Conservation (phyloP, 495 filamentous ascomycete species). For the Aspergillus heteromorphus region DNA sequence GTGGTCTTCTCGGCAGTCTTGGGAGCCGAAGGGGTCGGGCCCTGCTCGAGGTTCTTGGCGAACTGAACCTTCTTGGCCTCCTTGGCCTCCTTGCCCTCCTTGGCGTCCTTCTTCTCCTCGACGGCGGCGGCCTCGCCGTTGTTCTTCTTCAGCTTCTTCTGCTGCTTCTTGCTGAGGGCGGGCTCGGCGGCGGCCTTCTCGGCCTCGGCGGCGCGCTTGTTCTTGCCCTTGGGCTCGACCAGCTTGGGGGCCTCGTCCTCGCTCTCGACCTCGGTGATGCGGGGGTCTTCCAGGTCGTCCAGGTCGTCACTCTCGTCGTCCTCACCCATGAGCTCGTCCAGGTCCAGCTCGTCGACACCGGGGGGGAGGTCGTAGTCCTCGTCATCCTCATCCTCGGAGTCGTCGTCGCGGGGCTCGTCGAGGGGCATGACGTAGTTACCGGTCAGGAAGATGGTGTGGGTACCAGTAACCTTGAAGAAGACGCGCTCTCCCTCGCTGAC, state of each 20-base stretch:
- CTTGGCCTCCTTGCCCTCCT: conserved; percentile 43
- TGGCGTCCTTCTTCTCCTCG: conserved; percentile 51
- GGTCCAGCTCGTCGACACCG: conserved; percentile 60
- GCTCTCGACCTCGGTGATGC: conserved; percentile 78
- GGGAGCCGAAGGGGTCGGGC: conserved; percentile 65
- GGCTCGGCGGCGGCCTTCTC: conserved; percentile 61
- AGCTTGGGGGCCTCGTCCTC: conserved; percentile 83
- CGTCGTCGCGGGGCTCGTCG: conserved; percentile 50
- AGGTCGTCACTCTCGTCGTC: conserved; percentile 82
- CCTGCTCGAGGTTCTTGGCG: conserved; percentile 96
- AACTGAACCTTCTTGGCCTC: conserved; percentile 96
- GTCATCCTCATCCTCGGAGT: conserved; percentile 60
- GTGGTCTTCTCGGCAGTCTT: conserved; percentile 41
- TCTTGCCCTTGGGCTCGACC: conserved; percentile 70
- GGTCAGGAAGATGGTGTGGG: conserved; percentile 83
- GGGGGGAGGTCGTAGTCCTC: conserved; percentile 79
- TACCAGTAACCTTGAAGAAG: conserved; percentile 88
- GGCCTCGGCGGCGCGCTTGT: conserved; percentile 73
- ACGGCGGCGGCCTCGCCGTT: conserved; percentile 71
- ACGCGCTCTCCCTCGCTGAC: conserved; percentile 79
- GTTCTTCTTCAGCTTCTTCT: conserved; percentile 99
- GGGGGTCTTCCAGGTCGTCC: conserved; percentile 69
- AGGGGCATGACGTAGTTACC: conserved; percentile 82
- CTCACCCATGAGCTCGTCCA: conserved; percentile 48
- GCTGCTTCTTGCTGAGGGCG: conserved; percentile 88